Conservation (phyloP, 1,284 basidiomycete species). For the Somion occarium region DNA sequence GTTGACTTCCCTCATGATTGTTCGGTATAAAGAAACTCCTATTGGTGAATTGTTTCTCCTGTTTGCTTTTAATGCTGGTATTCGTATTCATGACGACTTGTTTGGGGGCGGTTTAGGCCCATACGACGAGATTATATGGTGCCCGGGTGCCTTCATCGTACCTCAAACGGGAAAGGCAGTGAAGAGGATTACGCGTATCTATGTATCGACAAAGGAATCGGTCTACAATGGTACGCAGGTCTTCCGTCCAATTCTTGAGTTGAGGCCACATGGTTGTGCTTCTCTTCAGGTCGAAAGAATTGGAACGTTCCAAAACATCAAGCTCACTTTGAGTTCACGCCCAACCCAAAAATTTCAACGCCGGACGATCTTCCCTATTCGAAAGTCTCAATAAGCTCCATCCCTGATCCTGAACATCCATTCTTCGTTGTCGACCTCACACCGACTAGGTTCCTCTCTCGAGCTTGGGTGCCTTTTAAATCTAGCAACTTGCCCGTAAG, state of each 20-base stretch:
- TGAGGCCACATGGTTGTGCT: background rate
- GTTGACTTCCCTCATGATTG: slow-evolving; percentile 7
- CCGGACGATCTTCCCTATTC: slow-evolving; percentile 9
- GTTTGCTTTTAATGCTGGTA: too few species aligned
- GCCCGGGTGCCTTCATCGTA: slow-evolving; percentile 9
- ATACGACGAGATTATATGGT: slow-evolving; percentile 13
- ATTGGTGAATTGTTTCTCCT: slow-evolving; percentile 7
- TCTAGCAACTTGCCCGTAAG: background rate
- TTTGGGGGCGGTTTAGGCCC: slow-evolving; percentile 5
- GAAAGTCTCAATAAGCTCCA: slow-evolving; percentile 5
- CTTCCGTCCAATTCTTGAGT: background rate
- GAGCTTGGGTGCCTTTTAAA: slow-evolving; percentile 6
- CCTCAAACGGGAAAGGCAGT: slow-evolving; percentile 1
- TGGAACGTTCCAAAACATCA: slow-evolving; percentile 10
- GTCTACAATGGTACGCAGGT: slow-evolving; percentile 11
- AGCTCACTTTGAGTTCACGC: slow-evolving; percentile 13
- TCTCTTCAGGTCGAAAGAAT: slow-evolving; percentile 9
- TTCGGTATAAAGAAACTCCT: slow-evolving; percentile 10
- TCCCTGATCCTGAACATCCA: slow-evolving; percentile 3
- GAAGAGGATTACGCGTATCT: slow-evolving; percentile 11
- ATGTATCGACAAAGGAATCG: slow-evolving; percentile 10
- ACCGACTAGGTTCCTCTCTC: slow-evolving; percentile 2
- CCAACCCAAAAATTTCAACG: background rate
- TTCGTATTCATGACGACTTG: too few species aligned
- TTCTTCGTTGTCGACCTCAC: slow-evolving; percentile 10